Base-by-base conservation (phyloP, 1,284 basidiomycete species). In the Coniferiporia sulphurascens region DNA sequence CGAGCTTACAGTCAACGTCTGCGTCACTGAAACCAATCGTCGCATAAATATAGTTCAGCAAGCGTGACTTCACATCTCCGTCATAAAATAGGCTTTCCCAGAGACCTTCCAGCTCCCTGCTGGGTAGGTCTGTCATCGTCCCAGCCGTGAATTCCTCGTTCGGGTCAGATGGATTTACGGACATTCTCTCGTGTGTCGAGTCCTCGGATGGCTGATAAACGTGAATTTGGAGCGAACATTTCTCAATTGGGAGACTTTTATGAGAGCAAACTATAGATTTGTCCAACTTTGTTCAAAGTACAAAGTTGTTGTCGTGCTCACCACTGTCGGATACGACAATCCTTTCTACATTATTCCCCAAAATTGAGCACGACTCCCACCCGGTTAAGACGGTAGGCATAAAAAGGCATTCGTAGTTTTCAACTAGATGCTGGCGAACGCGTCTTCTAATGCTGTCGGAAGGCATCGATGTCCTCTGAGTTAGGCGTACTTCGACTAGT, bases 1-100 rank as follows among this genome's bases (percentile, higher is more conserved):
- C 27, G 52, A 44, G 78, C 88, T 68, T 63, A 91, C 89, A 89
- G 69, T 98, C 91, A 35, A 99, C 86, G 61, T 86, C 82, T 2
- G 88, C 88, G 67, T 97, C 93, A 36, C 92, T 93, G 67, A 99
- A 88, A 15, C 93, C 73, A 38, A 98, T 79, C 0, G 96, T 97
- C 7, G 95, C 92, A 73, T 95, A 87, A 64, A 98, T 97, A 72
- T 98, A 98, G 70, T 93, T 87, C 57, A 99, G 79, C 10, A 99
- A 78, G 61, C 87, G 88, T 58, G 86, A 74, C 73, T 99, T 99
- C 71, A 98, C 87, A 67, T 93, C 85, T 65, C 91, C 90, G 4
- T 87, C 81, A 71, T 97, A 99, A 67, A 98, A 89, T 63, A 99
- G 72, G 52, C 90, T 94, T 58, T 87, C 85, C 86, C 97, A 99